Conservation (phyloP, 2,329 filamentous ascomycete genomes). For the Furcasterigmium furcatum region DNA sequence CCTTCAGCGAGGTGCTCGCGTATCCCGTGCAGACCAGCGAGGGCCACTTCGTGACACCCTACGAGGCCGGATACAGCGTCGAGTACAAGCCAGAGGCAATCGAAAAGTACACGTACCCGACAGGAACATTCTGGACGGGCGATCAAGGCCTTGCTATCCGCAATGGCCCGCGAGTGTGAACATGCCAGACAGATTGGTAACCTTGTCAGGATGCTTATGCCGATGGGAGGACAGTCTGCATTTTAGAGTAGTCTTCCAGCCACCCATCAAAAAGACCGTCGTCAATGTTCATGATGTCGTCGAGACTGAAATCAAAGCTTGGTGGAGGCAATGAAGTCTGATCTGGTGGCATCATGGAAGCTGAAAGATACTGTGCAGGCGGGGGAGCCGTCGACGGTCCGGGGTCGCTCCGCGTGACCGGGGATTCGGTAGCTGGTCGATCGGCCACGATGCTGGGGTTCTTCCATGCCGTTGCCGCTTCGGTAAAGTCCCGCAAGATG, state of each 20-base stretch:
- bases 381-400: neutral
- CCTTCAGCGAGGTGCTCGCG: conserved; percentile 89
- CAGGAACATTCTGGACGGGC: conserved; percentile 9
- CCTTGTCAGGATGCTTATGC: conserved; percentile 3
- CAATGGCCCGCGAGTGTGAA: conserved; percentile 9
- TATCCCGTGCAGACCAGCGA: conserved; percentile 77
- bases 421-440: neutral
- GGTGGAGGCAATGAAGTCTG: neutral
- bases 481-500: neutral
- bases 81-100: conserved; percentile 91
- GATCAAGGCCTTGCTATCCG: conserved; percentile 10
- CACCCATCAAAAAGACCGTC: conserved; percentile 9
- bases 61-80: conserved; percentile 81
- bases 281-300: conserved; percentile 1
- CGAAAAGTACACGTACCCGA: conserved; percentile 71
- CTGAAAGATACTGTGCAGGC: neutral
- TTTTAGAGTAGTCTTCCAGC: conserved; percentile 7
- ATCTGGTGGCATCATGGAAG: neutral
- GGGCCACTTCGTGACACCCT: conserved; percentile 85
- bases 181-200: neutral
- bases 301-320: neutral
- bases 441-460: neutral
- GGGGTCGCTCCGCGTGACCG: neutral
- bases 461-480: neutral
- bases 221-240: conserved; percentile 7